Base-by-base conservation (phyloP, 495 filamentous ascomycete genomes). In the Annulohypoxylon nitens region DNA sequence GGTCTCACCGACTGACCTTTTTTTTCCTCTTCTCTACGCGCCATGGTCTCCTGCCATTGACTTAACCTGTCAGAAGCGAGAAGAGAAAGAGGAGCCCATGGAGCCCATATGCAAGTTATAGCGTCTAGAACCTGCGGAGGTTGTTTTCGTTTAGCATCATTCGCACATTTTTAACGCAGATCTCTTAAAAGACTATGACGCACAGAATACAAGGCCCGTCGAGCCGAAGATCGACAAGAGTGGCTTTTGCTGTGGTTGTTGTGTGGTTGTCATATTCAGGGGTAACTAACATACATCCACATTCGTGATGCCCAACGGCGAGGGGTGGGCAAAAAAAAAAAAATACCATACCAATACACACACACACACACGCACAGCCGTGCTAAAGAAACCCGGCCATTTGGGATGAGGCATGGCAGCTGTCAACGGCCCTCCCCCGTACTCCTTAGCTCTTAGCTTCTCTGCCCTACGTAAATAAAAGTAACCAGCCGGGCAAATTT, bases 1-100 rank as follows among this genome's bases (percentile, higher is more conserved):
- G n/a, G 64, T 53, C 61, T 69, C 69, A 75, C 69, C 73, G 64
- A 72, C 69, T 72, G 64, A 65, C 61, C 73, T 69, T 48, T 69
- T 69, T 69, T 67, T 33, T 66, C 62, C 30, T 30, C 30, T 30
- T 64, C 41, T 70, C 45, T 68, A 50, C 60, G 64, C 60, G 63
- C 63, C 20, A 37, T 70, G 67, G 39, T 74, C 61, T 70, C 50
- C 62, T 67, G 14, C 39, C 33, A 67, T 47, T 26, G 51, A 70
- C 62, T 67, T 67, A 67, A 70, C 62, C 30, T 59, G 63, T 66
- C 71, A 70, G 47, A 67, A 67, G 61, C 69, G 71, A 61, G 54
- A 51, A 30, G 20, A 51, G 57, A 41, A 25, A 37, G 47, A 60
- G 50, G 37, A 67, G 37, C 37, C 48, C 48, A 61, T 69, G 64